Percentiles rank a stretch among this genome's conserved stretches.
Conservation (phyloP, 805 yeast genomes). For the Candida manassasensis region DNA sequence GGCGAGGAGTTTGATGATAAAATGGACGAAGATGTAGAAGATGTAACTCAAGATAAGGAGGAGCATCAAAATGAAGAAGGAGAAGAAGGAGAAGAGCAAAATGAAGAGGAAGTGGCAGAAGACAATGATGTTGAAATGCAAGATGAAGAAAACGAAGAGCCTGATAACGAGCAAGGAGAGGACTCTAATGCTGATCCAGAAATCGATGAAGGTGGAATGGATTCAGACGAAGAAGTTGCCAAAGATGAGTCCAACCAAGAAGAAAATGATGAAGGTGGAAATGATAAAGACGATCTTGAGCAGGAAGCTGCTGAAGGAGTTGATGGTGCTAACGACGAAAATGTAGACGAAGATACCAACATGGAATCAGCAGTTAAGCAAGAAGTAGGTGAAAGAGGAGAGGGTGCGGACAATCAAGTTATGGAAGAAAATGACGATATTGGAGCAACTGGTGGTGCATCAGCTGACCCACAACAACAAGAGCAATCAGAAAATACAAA, state of each 20-base stretch:
- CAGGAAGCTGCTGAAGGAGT: conserved; percentile 46
- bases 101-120: conserved; percentile 18
- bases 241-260: conserved; percentile 27
- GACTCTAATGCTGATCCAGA: conserved; percentile 24
- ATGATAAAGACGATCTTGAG: conserved; percentile 23
- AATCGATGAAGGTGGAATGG: conserved; percentile 25
- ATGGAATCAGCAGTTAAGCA: conserved; percentile 58
- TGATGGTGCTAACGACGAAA: conserved; percentile 47
- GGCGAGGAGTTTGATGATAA: conserved; percentile 27
- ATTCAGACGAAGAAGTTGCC: conserved; percentile 23
- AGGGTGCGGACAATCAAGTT: conserved; percentile 55
- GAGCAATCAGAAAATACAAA: conserved; percentile 37
- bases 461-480: conserved; percentile 34
- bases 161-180: conserved; percentile 35
- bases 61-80: conserved; percentile 21
- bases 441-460: conserved; percentile 60
- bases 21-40: conserved; percentile 21
- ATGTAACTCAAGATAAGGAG: conserved; percentile 27
- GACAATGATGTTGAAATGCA: conserved; percentile 22
- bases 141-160: conserved; percentile 30
- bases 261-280: conserved; percentile 39
- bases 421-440: conserved; percentile 59
- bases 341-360: conserved; percentile 43
- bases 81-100: conserved; percentile 12
- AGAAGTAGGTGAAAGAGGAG: conserved; percentile 55